Conservation (phyloP, 495 filamentous ascomycete genomes). For the Aspergillus incahuasiensis region DNA sequence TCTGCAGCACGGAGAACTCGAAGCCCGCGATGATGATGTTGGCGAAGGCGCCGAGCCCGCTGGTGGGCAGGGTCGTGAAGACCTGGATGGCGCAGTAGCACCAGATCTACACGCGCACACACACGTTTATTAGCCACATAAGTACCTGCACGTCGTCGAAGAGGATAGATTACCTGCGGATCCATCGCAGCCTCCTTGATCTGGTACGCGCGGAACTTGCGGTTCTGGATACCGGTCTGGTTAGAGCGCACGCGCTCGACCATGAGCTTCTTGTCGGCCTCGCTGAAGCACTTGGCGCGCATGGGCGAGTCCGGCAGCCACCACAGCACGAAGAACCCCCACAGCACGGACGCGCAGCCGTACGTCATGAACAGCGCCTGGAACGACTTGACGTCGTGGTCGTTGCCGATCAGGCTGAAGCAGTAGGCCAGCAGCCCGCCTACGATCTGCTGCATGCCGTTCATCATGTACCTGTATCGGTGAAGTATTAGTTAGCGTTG, state of each 20-base stretch:
- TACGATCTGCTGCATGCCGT: constrained; percentile 53
- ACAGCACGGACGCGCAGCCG: constrained; percentile 48
- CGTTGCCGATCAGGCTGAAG: constrained; percentile 48
- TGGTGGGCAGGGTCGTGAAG: constrained; percentile 63
- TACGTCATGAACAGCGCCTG: constrained; percentile 58
- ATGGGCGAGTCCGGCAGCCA: constrained; percentile 49
- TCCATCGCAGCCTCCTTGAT: constrained; percentile 42
- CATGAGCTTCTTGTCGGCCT: constrained; percentile 47
- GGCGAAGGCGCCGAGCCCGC: constrained; percentile 62
- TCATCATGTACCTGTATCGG: constrained; percentile 67
- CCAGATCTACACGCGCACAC: constrained; percentile 24
- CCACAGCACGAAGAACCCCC: constrained; percentile 44
- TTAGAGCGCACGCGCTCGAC: constrained; percentile 45
- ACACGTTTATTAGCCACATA: too few species aligned
- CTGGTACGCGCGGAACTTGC: constrained; percentile 44
- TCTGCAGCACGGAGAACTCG: constrained; percentile 39
- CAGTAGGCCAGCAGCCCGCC: constrained; percentile 55
- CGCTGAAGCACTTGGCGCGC: constrained; percentile 44
- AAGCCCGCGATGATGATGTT: constrained; percentile 54
- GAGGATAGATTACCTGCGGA: constrained; percentile 26
- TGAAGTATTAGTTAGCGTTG: too few species aligned
- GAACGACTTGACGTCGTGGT: constrained; percentile 46
- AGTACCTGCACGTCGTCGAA: too few species aligned
- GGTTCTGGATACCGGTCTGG: constrained; percentile 53
- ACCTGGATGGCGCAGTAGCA: constrained; percentile 53